phyloP scores from a whole-genome alignment of 352 stramenopile species.

The Globisporangium nunn region DNA sequence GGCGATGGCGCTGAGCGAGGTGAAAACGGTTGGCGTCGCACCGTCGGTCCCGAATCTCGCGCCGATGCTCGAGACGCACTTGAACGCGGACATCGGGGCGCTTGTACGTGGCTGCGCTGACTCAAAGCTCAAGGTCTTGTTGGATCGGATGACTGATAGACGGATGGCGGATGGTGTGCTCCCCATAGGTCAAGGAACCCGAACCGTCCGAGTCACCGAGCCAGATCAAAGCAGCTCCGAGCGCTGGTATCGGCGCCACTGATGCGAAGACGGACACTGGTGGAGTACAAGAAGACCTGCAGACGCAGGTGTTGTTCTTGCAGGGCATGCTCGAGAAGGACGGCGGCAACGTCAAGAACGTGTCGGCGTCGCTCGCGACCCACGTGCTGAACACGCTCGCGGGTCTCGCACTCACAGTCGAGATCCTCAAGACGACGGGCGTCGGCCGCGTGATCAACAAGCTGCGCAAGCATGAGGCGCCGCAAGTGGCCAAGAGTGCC shows the following conservation, averaged over 20 bases:
- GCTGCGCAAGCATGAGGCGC: constrained; percentile 63
- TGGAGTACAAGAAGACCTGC: constrained; percentile 35
- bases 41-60: constrained; percentile 49
- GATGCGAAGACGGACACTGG: constrained; percentile 1
- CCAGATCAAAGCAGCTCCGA: neutral
- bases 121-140: neutral
- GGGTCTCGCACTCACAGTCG: constrained; percentile 65
- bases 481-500: constrained; percentile 56
- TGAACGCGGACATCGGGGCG: constrained; percentile 45
- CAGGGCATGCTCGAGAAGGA: constrained; percentile 72
- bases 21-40: constrained; percentile 41
- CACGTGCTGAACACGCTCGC: constrained; percentile 67
- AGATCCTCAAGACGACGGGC: constrained; percentile 80
- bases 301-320: constrained; percentile 59
- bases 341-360: constrained; percentile 58
- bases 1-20: constrained; percentile 40
- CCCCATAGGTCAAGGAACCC: neutral
- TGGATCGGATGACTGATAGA: neutral
- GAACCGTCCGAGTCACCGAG: neutral
- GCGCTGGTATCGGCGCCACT: neutral
- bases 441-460: constrained; percentile 84
- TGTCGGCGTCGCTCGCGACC: constrained; percentile 52
- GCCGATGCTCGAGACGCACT: constrained; percentile 43
- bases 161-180: neutral
- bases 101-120: constrained; percentile 1